These are phyloP conservation scores for Cyclotella cryptica DNA, from an alignment of 108 stramenopile species.

Conservation along the genomic window DNA sequence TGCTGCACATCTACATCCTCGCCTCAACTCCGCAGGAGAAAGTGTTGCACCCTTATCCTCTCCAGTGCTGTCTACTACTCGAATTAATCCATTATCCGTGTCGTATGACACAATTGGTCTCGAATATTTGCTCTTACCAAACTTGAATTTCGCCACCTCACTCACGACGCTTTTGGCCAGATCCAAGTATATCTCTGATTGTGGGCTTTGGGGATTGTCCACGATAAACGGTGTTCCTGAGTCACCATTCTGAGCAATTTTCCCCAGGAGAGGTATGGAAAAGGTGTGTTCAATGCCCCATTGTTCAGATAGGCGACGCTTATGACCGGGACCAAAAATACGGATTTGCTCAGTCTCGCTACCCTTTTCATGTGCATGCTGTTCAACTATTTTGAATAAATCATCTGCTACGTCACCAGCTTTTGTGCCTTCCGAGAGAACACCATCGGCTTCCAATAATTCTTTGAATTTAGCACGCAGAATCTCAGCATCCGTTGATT, in stretches of 20 bases:
- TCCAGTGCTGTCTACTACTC: slow-evolving; percentile 32
- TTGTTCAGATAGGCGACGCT: slow-evolving; percentile 72
- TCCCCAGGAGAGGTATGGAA: slow-evolving; percentile 76
- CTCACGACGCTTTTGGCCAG: slow-evolving; percentile 72
- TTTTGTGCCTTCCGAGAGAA: slow-evolving; percentile 16
- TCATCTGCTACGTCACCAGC: slow-evolving; percentile 49
- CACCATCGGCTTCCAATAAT: slow-evolving; percentile 26
- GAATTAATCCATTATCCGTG: slow-evolving; percentile 54
- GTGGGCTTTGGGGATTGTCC: slow-evolving; percentile 72
- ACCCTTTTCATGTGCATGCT: slow-evolving; percentile 27
- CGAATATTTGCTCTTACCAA: slow-evolving; percentile 23
- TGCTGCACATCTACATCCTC: slow-evolving; percentile 86
- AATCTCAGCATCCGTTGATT: slow-evolving; percentile 41
- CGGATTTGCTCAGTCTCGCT: slow-evolving; percentile 55
- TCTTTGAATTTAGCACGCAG: slow-evolving; percentile 44
- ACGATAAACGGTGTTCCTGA: slow-evolving; percentile 80
- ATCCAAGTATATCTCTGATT: slow-evolving; percentile 68
- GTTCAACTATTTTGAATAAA: slow-evolving; percentile 58
- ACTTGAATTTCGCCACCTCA: slow-evolving; percentile 84
- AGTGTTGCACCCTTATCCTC: slow-evolving; percentile 42
- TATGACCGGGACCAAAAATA: slow-evolving; percentile 87
- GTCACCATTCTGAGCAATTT: slow-evolving; percentile 85
- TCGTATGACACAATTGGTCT: slow-evolving; percentile 60
- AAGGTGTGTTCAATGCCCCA: slow-evolving; percentile 90
- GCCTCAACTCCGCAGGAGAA: slow-evolving; percentile 67